Evolutionary conservation across 495 filamentous ascomycete genomes (phyloP).

Genomic region (Polyplosphaeria fusca): DNA sequence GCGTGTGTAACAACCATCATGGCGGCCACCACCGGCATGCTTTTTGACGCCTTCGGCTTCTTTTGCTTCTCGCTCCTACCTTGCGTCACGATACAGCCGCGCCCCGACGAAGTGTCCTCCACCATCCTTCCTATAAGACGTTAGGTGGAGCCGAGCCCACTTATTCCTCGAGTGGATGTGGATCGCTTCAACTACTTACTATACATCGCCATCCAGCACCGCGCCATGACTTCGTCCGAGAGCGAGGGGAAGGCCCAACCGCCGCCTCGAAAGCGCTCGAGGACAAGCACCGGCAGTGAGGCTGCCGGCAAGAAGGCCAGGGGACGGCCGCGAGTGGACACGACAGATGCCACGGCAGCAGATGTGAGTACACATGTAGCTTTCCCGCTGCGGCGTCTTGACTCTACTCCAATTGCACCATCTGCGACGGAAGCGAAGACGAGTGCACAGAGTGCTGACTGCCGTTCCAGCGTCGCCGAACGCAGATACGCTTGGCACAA

Average conservation of each 20-base stretch:
- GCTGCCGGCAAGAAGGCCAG: conserved; percentile 41
- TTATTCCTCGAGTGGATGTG: too few species aligned
- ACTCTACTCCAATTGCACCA: conserved; percentile 1
- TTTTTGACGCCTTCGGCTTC: conserved; percentile 6
- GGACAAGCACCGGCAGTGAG: conserved; percentile 21
- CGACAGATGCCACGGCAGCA: conserved; percentile 59
- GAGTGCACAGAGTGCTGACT: not conserved
- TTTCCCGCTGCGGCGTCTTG: too few species aligned
- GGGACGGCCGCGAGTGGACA: conserved; percentile 67
- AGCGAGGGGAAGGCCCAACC: conserved; percentile 30
- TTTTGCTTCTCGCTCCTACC: not conserved
- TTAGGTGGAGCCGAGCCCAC: conserved; percentile 1
- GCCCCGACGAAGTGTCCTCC: not conserved
- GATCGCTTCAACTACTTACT: too few species aligned
- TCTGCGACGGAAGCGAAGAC: not conserved
- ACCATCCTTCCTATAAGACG: not conserved
- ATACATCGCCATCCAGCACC: too few species aligned
- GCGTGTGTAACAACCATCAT: not conserved
- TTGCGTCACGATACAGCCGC: conserved; percentile 6
- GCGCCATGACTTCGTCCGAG: conserved; percentile 27
- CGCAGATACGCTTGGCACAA: conserved; percentile 84
- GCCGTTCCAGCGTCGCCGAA: conserved; percentile 65
- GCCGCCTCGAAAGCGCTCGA: conserved; percentile 27
- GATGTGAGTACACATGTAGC: conserved; percentile 43
- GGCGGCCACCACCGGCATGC: not conserved